Base-by-base conservation (phyloP, 768 basidiomycete species). In the Boletus vermiculosoides region DNA sequence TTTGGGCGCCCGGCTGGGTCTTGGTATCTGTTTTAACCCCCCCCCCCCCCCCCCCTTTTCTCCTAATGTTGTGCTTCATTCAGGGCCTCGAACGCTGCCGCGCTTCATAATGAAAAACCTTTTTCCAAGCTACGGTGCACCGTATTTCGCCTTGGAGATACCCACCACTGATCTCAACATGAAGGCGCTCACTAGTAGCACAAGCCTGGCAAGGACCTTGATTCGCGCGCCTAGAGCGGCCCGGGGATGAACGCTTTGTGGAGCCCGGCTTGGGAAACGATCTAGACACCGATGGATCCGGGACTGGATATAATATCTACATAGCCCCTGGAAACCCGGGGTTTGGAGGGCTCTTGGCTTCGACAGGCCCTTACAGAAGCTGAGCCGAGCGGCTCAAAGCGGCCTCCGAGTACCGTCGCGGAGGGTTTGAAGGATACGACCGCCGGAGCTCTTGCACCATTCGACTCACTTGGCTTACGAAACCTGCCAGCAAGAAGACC, bases 181-280 rank as follows among this genome's bases (percentile, higher is more conserved):
- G 94, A 98, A 73, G 97, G 98, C 67, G 88, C 87, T 18, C 90
- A 93, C 65, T 98, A 96, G 74, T 99, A 98, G 80, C 98, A 98
- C 81, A 97, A 94, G 74, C 87, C 96, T 0, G 83, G 86, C 16
- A 95, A 93, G 74, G 96, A 98, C 59, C 84, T 98, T 50, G 87
- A 94, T 73, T 76, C 80, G 23, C 80, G 23, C 85, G 86, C 16
- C 78, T 98, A 18, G 85, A 87, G 68, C 81, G 82, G 50, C 83
- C 97, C 44, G 92, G 94, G 45, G 93, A 84, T 16, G 77, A 88
- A 66, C 85, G 90, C 45, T 77, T 95, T 51, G 85, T 80, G 6
- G 76, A 79, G 9, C 8, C 9, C 9, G 6, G 9, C 7, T 30
- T 30, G 30, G 9, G 30, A 30, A 8, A 30, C 9, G 30, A 30